These are phyloP conservation scores for Pugionium dolabratum DNA, from an alignment of 345 rosid genomes.

Conservation along the genomic window DNA sequence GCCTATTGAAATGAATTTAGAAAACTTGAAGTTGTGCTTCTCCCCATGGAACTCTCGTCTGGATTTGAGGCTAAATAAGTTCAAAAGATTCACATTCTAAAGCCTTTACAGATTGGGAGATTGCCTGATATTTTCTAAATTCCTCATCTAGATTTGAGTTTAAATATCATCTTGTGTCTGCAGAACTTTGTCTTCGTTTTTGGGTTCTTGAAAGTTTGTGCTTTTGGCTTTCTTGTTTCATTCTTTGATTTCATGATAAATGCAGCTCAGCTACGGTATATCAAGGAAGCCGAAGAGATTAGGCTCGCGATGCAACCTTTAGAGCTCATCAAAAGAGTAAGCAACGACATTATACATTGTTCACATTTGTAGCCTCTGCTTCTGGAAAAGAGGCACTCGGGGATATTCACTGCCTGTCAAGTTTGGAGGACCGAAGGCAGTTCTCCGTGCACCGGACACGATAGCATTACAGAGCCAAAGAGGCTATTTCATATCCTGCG, in stretches of 20 bases:
- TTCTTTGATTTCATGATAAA: conserved; percentile 7
- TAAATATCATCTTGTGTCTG: neutral
- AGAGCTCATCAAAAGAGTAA: conserved; percentile 80
- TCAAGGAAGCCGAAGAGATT: conserved; percentile 80
- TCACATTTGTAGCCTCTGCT: neutral
- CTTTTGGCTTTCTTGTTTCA: neutral
- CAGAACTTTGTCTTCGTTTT: neutral
- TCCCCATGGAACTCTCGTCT: neutral
- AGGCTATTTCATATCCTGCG: neutral
- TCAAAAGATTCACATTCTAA: neutral
- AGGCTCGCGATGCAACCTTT: conserved; percentile 83
- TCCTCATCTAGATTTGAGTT: neutral
- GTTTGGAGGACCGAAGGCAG: too few relatives aligned
- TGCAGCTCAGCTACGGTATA: conserved; percentile 59
- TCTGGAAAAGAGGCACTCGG: too few relatives aligned
- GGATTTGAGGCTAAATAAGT: conserved; percentile 1
- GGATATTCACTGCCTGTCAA: too few relatives aligned
- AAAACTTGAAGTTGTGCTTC: neutral
- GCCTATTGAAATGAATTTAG: neutral
- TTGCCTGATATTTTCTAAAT: neutral
- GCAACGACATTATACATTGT: neutral
- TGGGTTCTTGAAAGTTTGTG: neutral
- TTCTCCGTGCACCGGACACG: too few relatives aligned
- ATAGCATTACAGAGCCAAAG: neutral
- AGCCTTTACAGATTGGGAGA: neutral